Percentiles rank a stretch among this genome's conserved stretches.
Evolutionary conservation across 2,329 filamentous ascomycete species (phyloP).

Genomic region (Hypoxylon sp.): DNA sequence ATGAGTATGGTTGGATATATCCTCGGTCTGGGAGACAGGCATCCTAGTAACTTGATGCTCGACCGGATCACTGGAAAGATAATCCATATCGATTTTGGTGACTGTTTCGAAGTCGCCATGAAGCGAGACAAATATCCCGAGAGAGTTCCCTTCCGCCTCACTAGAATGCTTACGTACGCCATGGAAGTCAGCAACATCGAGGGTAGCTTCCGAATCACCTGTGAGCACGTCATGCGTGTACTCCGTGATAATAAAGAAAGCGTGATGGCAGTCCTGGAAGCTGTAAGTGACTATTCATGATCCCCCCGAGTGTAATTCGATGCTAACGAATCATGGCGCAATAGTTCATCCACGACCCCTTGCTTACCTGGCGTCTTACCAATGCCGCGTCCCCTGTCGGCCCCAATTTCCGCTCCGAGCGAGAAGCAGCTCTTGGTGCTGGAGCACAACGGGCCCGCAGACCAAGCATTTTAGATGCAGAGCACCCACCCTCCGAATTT

Average conservation of each 20-base stretch:
- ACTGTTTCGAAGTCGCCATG: constrained; percentile 99
- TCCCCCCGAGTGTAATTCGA: not conserved
- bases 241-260: constrained; percentile 97
- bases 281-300: constrained; percentile 73
- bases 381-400: constrained; percentile 74
- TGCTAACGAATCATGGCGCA: constrained; percentile 41
- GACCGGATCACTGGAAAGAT: constrained; percentile 97
- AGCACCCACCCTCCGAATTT: constrained; percentile 72
- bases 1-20: constrained; percentile 99
- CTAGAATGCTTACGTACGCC: constrained; percentile 98
- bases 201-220: constrained; percentile 97
- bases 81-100: constrained; percentile 98
- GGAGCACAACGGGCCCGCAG: constrained; percentile 70
- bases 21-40: constrained; percentile 93
- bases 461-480: constrained; percentile 77
- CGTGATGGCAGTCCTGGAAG: constrained; percentile 97
- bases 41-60: constrained; percentile 98
- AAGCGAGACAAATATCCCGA: constrained; percentile 99
- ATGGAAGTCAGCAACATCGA: constrained; percentile 99
- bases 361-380: constrained; percentile 94
- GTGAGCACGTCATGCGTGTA: constrained; percentile 98
- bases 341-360: constrained; percentile 98
- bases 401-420: constrained; percentile 76
- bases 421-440: constrained; percentile 67
- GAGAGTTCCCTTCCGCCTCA: constrained; percentile 96